Evolutionary conservation across 208 protist species (phyloP).

Genomic region (Trypanosomatidae sp.): DNA sequence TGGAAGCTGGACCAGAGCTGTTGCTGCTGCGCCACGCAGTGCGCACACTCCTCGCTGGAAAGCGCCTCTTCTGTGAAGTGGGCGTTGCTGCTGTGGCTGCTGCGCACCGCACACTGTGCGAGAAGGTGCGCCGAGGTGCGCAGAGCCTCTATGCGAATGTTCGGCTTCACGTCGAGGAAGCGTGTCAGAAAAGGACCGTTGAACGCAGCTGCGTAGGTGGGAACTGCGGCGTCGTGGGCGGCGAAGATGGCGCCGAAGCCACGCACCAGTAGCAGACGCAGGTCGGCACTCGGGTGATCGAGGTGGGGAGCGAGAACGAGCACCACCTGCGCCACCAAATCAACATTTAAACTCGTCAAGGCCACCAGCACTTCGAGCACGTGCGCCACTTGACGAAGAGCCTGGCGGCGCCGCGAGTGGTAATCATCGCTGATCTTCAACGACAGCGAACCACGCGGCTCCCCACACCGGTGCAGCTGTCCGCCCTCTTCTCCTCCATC

Average conservation of each 20-base stretch:
- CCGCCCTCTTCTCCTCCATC: background rate
- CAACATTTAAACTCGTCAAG: constrained; percentile 43
- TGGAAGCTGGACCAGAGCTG: constrained; percentile 34
- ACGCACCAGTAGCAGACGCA: constrained; percentile 57
- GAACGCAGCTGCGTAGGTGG: constrained; percentile 34
- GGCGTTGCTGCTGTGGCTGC: background rate
- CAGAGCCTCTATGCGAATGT: constrained; percentile 52
- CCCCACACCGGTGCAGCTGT: background rate
- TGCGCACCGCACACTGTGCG: background rate
- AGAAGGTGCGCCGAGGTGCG: constrained; percentile 30
- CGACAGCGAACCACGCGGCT: background rate
- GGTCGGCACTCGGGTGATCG: constrained; percentile 40
- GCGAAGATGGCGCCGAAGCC: constrained; percentile 46
- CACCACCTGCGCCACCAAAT: constrained; percentile 45
- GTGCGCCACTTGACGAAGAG: constrained; percentile 26
- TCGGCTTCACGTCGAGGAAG: constrained; percentile 47
- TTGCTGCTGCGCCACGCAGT: constrained; percentile 10
- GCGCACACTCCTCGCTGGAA: background rate
- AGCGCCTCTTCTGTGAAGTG: too few species aligned
- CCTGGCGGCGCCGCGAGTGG: constrained; percentile 1
- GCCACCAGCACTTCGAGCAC: constrained; percentile 53
- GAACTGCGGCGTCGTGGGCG: constrained; percentile 34
- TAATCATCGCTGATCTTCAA: background rate
- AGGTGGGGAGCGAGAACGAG: constrained; percentile 38
- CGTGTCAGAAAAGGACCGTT: constrained; percentile 29